Conservation (phyloP, 768 basidiomycete genomes). For the Podaxis pistillaris region DNA sequence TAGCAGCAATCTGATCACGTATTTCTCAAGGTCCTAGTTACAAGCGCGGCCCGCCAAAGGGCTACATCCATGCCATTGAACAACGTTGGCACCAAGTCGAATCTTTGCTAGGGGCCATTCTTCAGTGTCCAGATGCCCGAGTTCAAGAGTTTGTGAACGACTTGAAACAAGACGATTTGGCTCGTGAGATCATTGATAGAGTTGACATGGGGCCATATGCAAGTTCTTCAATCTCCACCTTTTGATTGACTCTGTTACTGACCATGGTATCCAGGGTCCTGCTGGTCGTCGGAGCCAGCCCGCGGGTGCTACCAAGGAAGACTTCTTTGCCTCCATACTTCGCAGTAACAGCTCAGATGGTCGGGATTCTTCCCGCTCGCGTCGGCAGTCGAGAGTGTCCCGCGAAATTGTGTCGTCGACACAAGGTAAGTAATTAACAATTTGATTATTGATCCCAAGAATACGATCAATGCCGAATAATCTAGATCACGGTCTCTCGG, state of each 20-base stretch:
- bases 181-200: conserved; percentile 70
- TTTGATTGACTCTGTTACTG: conserved; percentile 11
- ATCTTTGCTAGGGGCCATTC: conserved; percentile 79
- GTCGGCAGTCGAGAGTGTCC: conserved; percentile 73
- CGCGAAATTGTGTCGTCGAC: conserved; percentile 79
- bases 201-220: conserved; percentile 84
- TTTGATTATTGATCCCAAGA: background rate
- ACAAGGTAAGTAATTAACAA: conserved; percentile 39
- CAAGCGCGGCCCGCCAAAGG: conserved; percentile 84
- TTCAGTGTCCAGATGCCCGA: conserved; percentile 67
- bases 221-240: conserved; percentile 21
- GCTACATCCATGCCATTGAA: conserved; percentile 92
- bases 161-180: conserved; percentile 69
- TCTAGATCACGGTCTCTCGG: conserved; percentile 58
- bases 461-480: conserved; percentile 8
- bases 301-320: conserved; percentile 67
- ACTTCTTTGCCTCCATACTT: conserved; percentile 74
- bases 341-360: conserved; percentile 50
- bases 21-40: conserved; percentile 61
- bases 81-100: conserved; percentile 91
- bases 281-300: conserved; percentile 63
- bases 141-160: conserved; percentile 63
- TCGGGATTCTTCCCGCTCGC: conserved; percentile 58
- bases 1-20: background rate
- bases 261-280: conserved; percentile 49